Evolutionary conservation across 345 rosid species (phyloP).

Genomic region (Raphanus raphanistrum): DNA sequence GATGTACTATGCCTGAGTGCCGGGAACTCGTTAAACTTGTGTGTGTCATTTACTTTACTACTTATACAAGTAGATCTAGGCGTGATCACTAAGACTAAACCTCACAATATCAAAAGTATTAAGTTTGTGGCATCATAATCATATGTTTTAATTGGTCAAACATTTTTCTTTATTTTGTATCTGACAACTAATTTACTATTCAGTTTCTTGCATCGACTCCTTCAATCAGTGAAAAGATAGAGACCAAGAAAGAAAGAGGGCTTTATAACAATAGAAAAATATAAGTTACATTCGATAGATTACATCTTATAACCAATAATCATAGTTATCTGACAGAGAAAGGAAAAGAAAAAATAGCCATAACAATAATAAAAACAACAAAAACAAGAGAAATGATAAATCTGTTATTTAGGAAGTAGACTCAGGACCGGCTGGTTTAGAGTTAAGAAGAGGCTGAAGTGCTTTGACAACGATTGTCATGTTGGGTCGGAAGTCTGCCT

Average conservation of each 20-base stretch:
- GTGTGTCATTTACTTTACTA: too few species aligned
- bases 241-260: not conserved
- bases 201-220: not conserved
- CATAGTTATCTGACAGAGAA: conserved; percentile 7
- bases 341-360: conserved; percentile 6
- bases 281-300: not conserved
- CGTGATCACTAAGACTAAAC: too few species aligned
- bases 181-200: not conserved
- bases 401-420: conserved; percentile 39
- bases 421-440: conserved; percentile 63
- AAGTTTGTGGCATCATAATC: not conserved
- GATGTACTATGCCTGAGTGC: too few species aligned
- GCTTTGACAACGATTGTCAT: conserved; percentile 99
- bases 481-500: conserved; percentile 95
- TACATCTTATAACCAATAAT: conserved; percentile 25
- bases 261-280: not conserved
- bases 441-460: conserved; percentile 87
- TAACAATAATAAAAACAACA: conserved; percentile 13
- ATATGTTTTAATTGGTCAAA: not conserved
- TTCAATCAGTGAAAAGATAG: not conserved
- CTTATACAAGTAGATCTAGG: too few species aligned
- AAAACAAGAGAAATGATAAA: conserved; percentile 18
- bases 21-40: too few species aligned
- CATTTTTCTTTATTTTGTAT: not conserved
- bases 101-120: not conserved